Conservation (phyloP, 2,329 filamentous ascomycete species). For the Arachnomyces sp. region DNA sequence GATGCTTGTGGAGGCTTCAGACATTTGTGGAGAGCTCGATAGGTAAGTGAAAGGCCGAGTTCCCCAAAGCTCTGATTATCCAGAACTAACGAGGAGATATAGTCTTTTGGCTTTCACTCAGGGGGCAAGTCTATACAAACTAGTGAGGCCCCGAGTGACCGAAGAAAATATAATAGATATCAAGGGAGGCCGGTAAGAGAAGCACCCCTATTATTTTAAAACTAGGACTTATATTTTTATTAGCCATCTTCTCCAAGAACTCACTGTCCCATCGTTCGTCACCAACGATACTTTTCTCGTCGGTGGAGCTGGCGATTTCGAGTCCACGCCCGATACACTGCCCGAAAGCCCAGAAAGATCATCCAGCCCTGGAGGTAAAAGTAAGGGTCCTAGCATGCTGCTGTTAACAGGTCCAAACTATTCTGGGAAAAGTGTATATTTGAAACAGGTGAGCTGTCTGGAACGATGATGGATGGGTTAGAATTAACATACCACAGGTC, state of each 20-base stretch:
- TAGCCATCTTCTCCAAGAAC: conserved; percentile 76
- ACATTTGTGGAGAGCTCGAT: conserved; percentile 80
- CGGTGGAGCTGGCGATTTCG: conserved; percentile 42
- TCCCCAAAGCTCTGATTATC: neutral
- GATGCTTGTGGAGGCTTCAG: conserved; percentile 61
- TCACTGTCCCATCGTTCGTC: conserved; percentile 71
- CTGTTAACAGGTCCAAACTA: conserved; percentile 90
- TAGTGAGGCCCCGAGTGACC: conserved; percentile 63
- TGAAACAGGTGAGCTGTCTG: conserved; percentile 60
- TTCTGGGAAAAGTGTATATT: conserved; percentile 91
- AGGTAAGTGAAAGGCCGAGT: conserved; percentile 36
- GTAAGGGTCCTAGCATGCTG: conserved; percentile 57
- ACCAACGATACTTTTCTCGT: conserved; percentile 68
- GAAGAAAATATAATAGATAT: conserved; percentile 65
- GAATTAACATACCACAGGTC: conserved; percentile 35
- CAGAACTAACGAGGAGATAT: conserved; percentile 5
- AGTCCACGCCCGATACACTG: neutral
- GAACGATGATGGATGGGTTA: neutral
- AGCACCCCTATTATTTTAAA: neutral
- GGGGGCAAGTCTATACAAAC: conserved; percentile 66
- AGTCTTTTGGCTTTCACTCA: conserved; percentile 72
- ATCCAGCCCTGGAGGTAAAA: conserved; percentile 2
- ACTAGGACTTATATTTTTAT: conserved; percentile 10
- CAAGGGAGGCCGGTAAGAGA: conserved; percentile 57
- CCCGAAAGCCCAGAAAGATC: conserved; percentile 1